phyloP scores from a whole-genome alignment of 805 yeast species.

The Schizosaccharomyces lindneri region DNA sequence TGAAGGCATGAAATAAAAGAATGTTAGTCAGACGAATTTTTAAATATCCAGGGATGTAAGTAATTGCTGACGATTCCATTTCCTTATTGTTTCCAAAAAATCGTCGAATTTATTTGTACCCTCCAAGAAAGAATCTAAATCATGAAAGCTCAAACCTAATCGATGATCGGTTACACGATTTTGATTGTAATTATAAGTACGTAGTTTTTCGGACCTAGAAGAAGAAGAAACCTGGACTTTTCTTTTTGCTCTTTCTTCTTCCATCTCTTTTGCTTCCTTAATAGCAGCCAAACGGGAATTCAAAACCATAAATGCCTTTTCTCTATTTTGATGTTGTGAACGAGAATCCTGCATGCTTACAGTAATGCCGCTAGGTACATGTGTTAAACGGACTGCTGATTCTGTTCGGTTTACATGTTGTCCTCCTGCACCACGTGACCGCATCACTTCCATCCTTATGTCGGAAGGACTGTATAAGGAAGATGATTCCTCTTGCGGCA shows the following conservation, averaged over 20 bases:
- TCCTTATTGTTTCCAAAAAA: neutral
- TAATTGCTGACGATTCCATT: neutral
- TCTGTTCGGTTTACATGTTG: slow-evolving; percentile 96
- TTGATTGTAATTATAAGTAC: slow-evolving; percentile 85
- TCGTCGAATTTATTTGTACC: slow-evolving; percentile 16
- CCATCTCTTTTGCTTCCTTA: slow-evolving; percentile 40
- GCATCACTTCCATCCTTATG: slow-evolving; percentile 82
- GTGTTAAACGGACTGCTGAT: slow-evolving; percentile 83
- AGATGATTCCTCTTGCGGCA: slow-evolving; percentile 23
- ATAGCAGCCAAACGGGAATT: slow-evolving; percentile 65
- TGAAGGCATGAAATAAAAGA: no score
- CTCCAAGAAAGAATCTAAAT: slow-evolving; percentile 37
- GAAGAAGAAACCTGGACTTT: slow-evolving; percentile 70
- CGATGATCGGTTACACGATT: slow-evolving; percentile 86
- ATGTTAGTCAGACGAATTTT: no score
- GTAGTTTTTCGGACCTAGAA: slow-evolving; percentile 73
- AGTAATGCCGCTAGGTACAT: slow-evolving; percentile 69
- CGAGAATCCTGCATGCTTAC: slow-evolving; percentile 86
- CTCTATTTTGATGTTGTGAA: slow-evolving; percentile 83
- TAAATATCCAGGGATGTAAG: neutral
- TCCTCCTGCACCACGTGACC: slow-evolving; percentile 93
- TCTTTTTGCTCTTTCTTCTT: slow-evolving; percentile 39
- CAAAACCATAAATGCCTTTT: slow-evolving; percentile 64
- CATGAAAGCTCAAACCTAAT: slow-evolving; percentile 58
- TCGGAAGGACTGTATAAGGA: slow-evolving; percentile 57